Percentiles rank a stretch among this genome's conserved stretches.
These are phyloP conservation scores for Fomes fomentarius DNA, from an alignment of 1,284 basidiomycete species.

Conservation along the genomic window DNA sequence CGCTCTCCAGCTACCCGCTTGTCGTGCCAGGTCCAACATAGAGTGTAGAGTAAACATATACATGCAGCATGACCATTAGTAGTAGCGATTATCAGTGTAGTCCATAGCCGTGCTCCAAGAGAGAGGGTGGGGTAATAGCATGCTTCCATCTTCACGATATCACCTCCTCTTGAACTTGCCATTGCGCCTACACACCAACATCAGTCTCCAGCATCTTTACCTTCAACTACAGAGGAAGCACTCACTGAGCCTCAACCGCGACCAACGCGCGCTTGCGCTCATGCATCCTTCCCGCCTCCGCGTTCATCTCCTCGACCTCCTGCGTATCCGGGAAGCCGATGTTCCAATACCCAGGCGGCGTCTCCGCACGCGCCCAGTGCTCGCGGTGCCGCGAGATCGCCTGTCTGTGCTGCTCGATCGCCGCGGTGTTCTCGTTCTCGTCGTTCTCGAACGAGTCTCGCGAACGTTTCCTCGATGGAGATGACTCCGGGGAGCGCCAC, in stretches of 20 bases:
- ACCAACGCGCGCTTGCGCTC: constrained; percentile 59
- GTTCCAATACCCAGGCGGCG: constrained; percentile 87
- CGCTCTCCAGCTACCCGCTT: too few species aligned
- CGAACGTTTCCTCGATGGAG: constrained; percentile 36
- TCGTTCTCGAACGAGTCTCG: constrained; percentile 15
- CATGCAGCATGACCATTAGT: too few species aligned
- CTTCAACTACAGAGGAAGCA: constrained; percentile 1
- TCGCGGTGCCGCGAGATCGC: constrained; percentile 80
- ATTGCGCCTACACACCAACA: constrained; percentile 10
- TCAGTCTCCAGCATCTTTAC: constrained; percentile 1
- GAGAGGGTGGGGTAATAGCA: too few species aligned
- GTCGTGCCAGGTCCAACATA: too few species aligned
- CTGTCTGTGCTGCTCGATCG: constrained; percentile 65
- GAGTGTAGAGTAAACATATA: too few species aligned
- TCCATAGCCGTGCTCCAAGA: too few species aligned
- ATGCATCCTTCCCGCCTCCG: constrained; percentile 71
- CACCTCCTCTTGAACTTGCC: constrained; percentile 25
- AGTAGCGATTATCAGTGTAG: too few species aligned
- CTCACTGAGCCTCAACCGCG: constrained; percentile 60
- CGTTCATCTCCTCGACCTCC: constrained; percentile 75
- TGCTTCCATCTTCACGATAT: too few species aligned
- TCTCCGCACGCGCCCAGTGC: constrained; percentile 69
- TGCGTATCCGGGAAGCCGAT: constrained; percentile 90
- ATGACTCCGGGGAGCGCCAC: constrained; percentile 64
- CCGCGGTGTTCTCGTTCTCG: constrained; percentile 11